A percentile compares a stretch with the other conserved stretches of the same genome.
These are phyloP conservation scores for Tuber aestivum DNA, from an alignment of 495 filamentous ascomycete genomes.

Conservation along the genomic window DNA sequence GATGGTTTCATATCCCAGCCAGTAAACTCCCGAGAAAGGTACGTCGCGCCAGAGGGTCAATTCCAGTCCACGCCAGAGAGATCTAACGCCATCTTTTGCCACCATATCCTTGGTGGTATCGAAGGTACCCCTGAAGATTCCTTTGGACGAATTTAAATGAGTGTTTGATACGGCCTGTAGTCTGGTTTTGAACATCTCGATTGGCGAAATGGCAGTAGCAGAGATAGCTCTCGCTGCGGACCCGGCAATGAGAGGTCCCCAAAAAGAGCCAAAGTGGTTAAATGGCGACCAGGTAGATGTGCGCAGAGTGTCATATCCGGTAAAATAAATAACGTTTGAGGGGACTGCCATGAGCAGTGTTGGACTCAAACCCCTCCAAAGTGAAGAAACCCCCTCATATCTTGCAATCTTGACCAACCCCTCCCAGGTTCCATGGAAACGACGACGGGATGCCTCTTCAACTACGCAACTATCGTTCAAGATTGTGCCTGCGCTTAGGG, in stretches of 20 bases:
- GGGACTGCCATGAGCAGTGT: conserved; percentile 92
- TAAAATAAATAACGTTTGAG: conserved; percentile 96
- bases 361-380: conserved; percentile 90
- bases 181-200: conserved; percentile 91
- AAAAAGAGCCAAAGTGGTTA: conserved; percentile 51
- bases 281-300: conserved; percentile 64
- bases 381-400: conserved; percentile 76
- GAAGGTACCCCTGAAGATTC: conserved; percentile 67
- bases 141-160: conserved; percentile 45
- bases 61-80: conserved; percentile 87
- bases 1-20: conserved; percentile 90
- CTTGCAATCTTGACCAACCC: conserved; percentile 92
- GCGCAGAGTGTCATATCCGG: conserved; percentile 93
- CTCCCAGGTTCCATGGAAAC: conserved; percentile 86
- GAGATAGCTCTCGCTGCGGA: conserved; percentile 69
- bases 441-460: conserved; percentile 72
- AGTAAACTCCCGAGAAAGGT: conserved; percentile 93
- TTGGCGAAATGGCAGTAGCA: conserved; percentile 75
- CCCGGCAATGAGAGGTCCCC: conserved; percentile 75
- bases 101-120: conserved; percentile 75
- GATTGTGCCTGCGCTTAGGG: conserved; percentile 39
- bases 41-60: conserved; percentile 96
- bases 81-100: conserved; percentile 61
- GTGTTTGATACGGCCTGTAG: conserved; percentile 67
- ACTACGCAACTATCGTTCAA: conserved; percentile 67